Evolutionary conservation across 768 basidiomycete genomes (phyloP).

Genomic region (Harrya chromipes): DNA sequence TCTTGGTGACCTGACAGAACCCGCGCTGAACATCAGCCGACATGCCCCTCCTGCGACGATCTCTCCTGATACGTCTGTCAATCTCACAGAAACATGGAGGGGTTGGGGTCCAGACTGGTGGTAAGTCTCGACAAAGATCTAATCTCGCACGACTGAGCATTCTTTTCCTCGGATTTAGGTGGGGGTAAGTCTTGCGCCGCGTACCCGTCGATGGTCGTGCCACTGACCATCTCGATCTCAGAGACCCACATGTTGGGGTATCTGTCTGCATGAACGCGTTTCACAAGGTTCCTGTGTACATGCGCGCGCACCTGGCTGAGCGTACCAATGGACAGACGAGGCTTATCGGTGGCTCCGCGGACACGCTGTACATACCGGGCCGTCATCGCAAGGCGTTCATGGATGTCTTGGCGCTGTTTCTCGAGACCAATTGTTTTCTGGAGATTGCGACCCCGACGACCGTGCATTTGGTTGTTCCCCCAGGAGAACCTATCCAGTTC

Average conservation of each 20-base stretch:
- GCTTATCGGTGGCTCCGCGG: slow-evolving; percentile 46
- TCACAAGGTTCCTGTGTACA: slow-evolving; percentile 29
- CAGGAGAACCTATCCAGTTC: slow-evolving; percentile 39
- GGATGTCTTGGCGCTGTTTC: slow-evolving; percentile 41
- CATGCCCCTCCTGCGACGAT: slow-evolving; percentile 41
- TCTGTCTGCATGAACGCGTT: slow-evolving; percentile 44
- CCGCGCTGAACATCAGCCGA: slow-evolving; percentile 17
- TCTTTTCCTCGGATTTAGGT: slow-evolving; percentile 27
- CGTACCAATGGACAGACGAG: slow-evolving; percentile 34
- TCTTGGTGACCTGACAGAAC: slow-evolving; percentile 14
- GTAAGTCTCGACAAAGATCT: slow-evolving; percentile 23
- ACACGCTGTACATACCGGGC: slow-evolving; percentile 49
- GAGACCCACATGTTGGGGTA: slow-evolving; percentile 45
- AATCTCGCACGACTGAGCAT: slow-evolving; percentile 8
- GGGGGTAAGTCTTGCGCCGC: slow-evolving; percentile 34
- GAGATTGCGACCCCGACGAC: slow-evolving; percentile 48
- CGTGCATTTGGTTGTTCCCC: slow-evolving; percentile 41
- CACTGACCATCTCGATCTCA: slow-evolving; percentile 1
- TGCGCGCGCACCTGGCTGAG: slow-evolving; percentile 38
- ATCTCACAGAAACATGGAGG: slow-evolving; percentile 39
- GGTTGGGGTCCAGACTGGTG: slow-evolving; percentile 45
- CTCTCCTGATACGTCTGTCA: slow-evolving; percentile 38
- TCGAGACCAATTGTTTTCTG: slow-evolving; percentile 47
- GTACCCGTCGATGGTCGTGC: not conserved
- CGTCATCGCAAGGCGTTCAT: slow-evolving; percentile 39